Evolutionary conservation across 768 basidiomycete species (phyloP).

Genomic region (Lentinula aciculospora): DNA sequence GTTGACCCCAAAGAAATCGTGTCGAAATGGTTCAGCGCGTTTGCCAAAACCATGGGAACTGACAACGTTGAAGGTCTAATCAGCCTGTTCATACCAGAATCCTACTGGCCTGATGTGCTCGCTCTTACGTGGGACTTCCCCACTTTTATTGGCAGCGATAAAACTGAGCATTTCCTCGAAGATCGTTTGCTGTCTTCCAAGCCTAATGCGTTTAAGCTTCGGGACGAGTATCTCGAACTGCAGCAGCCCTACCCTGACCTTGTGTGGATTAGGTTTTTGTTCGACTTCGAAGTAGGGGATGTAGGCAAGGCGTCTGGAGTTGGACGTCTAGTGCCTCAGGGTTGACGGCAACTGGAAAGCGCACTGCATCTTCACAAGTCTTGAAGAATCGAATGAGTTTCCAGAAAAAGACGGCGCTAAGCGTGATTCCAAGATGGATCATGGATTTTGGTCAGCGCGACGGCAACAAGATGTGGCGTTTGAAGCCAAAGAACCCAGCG

Average conservation of each 20-base stretch:
- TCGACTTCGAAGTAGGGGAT: slow-evolving; percentile 47
- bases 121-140: slow-evolving; percentile 51
- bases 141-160: slow-evolving; percentile 32
- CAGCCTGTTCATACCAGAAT: slow-evolving; percentile 19
- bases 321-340: slow-evolving; percentile 43
- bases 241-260: slow-evolving; percentile 43
- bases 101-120: slow-evolving; percentile 49
- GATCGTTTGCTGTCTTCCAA: slow-evolving; percentile 25
- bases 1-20: slow-evolving; percentile 21
- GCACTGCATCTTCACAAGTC: slow-evolving; percentile 51
- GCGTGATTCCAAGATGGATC: slow-evolving; percentile 35
- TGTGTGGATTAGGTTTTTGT: slow-evolving; percentile 50
- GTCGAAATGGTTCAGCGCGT: slow-evolving; percentile 22
- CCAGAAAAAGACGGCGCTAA: slow-evolving; percentile 45
- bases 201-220: slow-evolving; percentile 18
- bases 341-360: slow-evolving; percentile 50
- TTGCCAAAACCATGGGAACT: slow-evolving; percentile 11
- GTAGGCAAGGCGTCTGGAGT: slow-evolving; percentile 48
- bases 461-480: slow-evolving; percentile 40
- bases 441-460: slow-evolving; percentile 50
- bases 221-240: slow-evolving; percentile 20
- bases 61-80: slow-evolving; percentile 12
- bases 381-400: slow-evolving; percentile 48
- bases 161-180: slow-evolving; percentile 29
- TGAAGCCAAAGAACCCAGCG: slow-evolving; percentile 46